Conservation (phyloP, 306 rosid species). For the Vicia sativa region DNA sequence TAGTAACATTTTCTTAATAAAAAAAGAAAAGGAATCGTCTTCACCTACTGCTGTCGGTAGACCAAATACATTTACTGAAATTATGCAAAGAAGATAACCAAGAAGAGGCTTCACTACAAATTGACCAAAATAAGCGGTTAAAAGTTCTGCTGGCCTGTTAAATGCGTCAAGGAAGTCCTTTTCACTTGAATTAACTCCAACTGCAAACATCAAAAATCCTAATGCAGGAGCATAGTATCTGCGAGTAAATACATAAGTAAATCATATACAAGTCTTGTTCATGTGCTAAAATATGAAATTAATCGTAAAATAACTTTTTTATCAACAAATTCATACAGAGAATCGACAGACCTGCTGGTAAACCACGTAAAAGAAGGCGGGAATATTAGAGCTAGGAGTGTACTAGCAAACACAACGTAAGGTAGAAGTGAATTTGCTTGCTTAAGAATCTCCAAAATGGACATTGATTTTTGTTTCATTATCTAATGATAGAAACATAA, state of each 20-base stretch:
- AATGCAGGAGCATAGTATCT: constrained; percentile 96
- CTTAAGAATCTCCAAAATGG: constrained; percentile 58
- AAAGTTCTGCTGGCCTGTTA: constrained; percentile 73
- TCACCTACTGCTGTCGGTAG: constrained; percentile 83
- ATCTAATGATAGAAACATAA: constrained; percentile 47
- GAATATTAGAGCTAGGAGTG: constrained; percentile 69
- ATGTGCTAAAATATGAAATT: constrained; percentile 3
- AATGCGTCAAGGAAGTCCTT: constrained; percentile 84
- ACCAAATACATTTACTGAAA: constrained; percentile 68
- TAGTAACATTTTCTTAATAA: neutral
- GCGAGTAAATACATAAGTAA: constrained; percentile 27
- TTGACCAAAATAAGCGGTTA: constrained; percentile 84
- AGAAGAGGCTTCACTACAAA: constrained; percentile 80
- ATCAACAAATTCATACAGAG: constrained; percentile 39
- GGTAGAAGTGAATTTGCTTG: constrained; percentile 86
- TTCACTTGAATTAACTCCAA: constrained; percentile 93
- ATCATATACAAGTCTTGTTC: neutral
- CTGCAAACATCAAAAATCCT: constrained; percentile 97
- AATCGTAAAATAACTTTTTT: neutral
- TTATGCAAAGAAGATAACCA: constrained; percentile 74
- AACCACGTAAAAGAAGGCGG: constrained; percentile 95
- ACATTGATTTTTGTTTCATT: constrained; percentile 41
- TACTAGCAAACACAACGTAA: constrained; percentile 75
- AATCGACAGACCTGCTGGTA: constrained; percentile 71
- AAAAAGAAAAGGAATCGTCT: constrained; percentile 29